Base-by-base conservation (phyloP, 176 grass and related monocot species). In the Oryza meridionalis region DNA sequence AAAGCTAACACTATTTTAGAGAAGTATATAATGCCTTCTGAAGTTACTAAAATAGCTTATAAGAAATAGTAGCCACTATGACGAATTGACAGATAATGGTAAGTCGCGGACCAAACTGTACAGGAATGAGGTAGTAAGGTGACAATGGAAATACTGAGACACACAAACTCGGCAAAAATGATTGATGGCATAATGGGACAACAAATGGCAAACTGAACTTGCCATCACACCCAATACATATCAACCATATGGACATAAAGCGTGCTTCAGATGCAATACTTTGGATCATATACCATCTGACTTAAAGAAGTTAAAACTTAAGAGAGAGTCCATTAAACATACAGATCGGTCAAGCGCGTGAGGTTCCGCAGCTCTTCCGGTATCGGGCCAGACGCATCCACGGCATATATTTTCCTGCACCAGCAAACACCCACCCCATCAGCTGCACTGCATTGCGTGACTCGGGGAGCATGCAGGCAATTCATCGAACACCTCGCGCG, bases 291-390 rank as follows among this genome's bases (percentile, higher is more conserved):
- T 2, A 49, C 4, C 9, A 70, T 22, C 45, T 12, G 0, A 7
- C 6, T 11, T 45, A 19, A 73, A 31, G 27, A 43, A 81, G 63
- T 40, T 67, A 61, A 31, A 53, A 55, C 50, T 19, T 19, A 38
- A 16, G 78, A 76, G 53, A 80, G 44, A 62, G 58, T 1, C 22
- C 58, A 62, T 40, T 11, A 29, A 29, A 29, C 88, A n/a, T 94
- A 94, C 94, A 97, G 79, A 45, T 92, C 46, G 26, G 25, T 72
- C 38, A 97, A 79, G 8, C 73, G 89, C 1, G 94, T 92, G 47
- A 97, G 87, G 67, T 90, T 89, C 69, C 70, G 53, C 0, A 97
- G 65, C 33, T 97, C 94, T 1, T 92, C 77, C 29, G 92, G 92
- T 82, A 97, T 92, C 7, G 0, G 11, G n/a, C 94, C 94, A 42